These are phyloP conservation scores for Hypoxylon trugodes DNA, from an alignment of 495 filamentous ascomycete genomes.

Conservation along the genomic window DNA sequence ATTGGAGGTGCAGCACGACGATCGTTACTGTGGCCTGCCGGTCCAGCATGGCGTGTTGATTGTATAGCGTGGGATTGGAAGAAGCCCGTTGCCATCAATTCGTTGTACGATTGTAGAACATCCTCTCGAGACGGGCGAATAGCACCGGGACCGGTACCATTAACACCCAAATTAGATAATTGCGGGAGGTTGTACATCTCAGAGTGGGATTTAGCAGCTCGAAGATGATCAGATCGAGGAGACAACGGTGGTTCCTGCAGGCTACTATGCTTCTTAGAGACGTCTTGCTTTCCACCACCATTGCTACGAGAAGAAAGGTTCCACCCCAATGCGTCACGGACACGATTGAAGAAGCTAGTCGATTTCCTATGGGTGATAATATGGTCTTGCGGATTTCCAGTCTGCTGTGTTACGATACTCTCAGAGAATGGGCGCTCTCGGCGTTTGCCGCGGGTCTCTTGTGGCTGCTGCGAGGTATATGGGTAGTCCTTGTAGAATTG, in stretches of 20 bases:
- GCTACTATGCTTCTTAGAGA: conserved; percentile 37
- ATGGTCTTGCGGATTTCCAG: conserved; percentile 13
- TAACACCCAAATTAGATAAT: conserved; percentile 12
- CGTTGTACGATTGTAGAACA: conserved; percentile 55
- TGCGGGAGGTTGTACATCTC: conserved; percentile 40
- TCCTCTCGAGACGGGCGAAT: conserved; percentile 55
- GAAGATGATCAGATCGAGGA: conserved; percentile 33
- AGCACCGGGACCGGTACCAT: no score
- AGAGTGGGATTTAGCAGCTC: conserved; percentile 40
- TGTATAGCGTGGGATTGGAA: conserved; percentile 58
- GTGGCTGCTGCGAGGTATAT: not conserved
- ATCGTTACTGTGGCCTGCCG: conserved; percentile 15
- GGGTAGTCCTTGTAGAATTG: conserved; percentile 42
- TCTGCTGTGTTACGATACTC: conserved; percentile 2
- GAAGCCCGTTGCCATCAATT: conserved; percentile 56
- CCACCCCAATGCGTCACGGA: conserved; percentile 38
- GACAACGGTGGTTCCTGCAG: conserved; percentile 31
- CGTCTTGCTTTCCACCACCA: conserved; percentile 9
- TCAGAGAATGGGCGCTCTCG: conserved; percentile 35
- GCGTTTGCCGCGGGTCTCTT: conserved; percentile 27
- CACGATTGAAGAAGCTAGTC: conserved; percentile 39
- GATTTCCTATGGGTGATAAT: conserved; percentile 42
- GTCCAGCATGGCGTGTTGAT: conserved; percentile 51
- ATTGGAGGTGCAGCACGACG: conserved; percentile 30
- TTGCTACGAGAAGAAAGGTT: conserved; percentile 21